Evolutionary conservation across 2,329 filamentous ascomycete genomes (phyloP).

Genomic region (Colletotrichum caudatum): DNA sequence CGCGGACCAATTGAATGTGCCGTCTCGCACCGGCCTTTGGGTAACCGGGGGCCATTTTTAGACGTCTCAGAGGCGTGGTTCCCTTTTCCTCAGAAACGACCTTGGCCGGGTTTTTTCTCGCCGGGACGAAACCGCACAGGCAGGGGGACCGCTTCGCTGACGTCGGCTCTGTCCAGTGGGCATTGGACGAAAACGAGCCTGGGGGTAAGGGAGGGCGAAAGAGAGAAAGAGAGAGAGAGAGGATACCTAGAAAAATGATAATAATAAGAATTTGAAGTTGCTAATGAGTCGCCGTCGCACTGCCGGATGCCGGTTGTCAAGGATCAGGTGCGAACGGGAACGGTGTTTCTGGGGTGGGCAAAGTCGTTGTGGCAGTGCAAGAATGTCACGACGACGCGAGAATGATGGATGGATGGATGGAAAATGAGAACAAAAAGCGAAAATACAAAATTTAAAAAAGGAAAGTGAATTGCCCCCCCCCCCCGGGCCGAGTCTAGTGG

Average conservation of each 20-base stretch:
- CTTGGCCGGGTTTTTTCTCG: constrained; percentile 9
- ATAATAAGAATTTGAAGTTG: neutral
- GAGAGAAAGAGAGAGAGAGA: no score
- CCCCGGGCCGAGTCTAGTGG: constrained; percentile 9
- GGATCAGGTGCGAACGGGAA: constrained; percentile 9
- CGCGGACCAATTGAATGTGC: neutral
- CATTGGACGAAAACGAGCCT: constrained; percentile 1
- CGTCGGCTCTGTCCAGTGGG: constrained; percentile 31
- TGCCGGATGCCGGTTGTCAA: constrained; percentile 24
- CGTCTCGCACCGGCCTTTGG: constrained; percentile 3
- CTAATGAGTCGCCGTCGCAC: neutral
- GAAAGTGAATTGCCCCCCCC: constrained; percentile 9
- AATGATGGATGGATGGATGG: constrained; percentile 23
- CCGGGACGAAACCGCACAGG: constrained; percentile 25
- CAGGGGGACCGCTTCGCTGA: constrained; percentile 22
- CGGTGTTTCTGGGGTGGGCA: neutral
- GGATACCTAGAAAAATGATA: no score
- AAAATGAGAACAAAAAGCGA: no score
- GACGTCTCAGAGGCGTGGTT: constrained; percentile 38
- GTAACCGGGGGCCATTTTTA: constrained; percentile 28
- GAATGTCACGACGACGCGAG: constrained; percentile 20
- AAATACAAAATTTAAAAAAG: no score
- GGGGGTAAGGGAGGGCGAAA: no score
- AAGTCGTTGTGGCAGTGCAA: constrained; percentile 35
- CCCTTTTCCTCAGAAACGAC: constrained; percentile 15